These are phyloP conservation scores for Fomes fomentarius DNA, from an alignment of 1,284 basidiomycete genomes.

Conservation along the genomic window DNA sequence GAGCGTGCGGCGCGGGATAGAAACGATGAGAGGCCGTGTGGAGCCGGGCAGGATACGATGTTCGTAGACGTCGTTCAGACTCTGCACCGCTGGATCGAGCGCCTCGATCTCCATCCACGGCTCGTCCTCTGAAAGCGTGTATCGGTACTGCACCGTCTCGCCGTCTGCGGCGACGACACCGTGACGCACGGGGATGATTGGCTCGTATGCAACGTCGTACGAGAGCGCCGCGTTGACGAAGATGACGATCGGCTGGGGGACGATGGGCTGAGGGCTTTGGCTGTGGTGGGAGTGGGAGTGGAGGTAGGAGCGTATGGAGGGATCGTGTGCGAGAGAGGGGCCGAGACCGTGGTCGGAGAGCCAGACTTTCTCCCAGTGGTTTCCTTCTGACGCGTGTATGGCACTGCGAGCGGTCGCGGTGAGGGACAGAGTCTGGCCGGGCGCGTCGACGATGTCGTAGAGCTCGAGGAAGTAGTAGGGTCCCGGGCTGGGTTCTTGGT, in stretches of 20 bases:
- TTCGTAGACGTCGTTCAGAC: conserved; percentile 5
- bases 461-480: conserved; percentile 25
- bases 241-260: conserved; percentile 45
- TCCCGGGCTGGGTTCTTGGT: not conserved
- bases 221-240: conserved; percentile 8
- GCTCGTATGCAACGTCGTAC: conserved; percentile 12
- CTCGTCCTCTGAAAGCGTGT: not conserved
- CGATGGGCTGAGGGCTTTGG: conserved; percentile 2
- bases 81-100: not conserved
- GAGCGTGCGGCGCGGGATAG: conserved; percentile 24
- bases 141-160: not conserved
- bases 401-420: conserved; percentile 20
- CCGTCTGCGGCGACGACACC: not conserved
- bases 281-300: conserved; percentile 10
- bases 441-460: conserved; percentile 19
- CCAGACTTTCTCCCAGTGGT: conserved; percentile 37
- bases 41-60: conserved; percentile 48
- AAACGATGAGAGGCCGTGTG: conserved; percentile 51
- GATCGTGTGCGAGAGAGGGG: conserved; percentile 34
- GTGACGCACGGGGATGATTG: conserved; percentile 24
- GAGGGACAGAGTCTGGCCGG: conserved; percentile 9
- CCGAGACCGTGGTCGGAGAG: conserved; percentile 52
- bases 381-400: conserved; percentile 4
- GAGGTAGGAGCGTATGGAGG: conserved; percentile 36
- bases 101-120: not conserved